Percentiles rank a stretch among this genome's conserved stretches.
Conservation (phyloP, 129 eudicot species). For the Flaveria brownii region DNA sequence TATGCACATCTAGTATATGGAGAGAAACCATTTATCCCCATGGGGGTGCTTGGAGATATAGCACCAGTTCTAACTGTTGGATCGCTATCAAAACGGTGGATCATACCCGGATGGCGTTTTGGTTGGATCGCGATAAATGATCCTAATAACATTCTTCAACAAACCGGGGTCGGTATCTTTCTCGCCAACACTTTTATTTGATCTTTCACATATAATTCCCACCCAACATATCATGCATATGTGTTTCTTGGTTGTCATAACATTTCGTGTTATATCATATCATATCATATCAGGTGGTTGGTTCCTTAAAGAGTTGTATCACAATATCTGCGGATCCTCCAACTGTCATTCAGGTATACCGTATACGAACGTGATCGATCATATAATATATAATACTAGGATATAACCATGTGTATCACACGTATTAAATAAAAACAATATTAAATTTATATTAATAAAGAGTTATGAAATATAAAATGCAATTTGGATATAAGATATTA, state of each 20-base stretch:
- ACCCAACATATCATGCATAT: no score
- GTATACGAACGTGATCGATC: constrained; percentile 16
- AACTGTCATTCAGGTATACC: constrained; percentile 51
- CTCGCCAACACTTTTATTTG: background rate
- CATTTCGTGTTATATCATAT: background rate
- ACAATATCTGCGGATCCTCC: constrained; percentile 53
- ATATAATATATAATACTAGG: background rate
- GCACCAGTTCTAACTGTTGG: constrained; percentile 60
- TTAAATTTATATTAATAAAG: no score
- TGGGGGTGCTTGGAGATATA: constrained; percentile 52
- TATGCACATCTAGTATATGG: constrained; percentile 53
- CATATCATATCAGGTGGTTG: constrained; percentile 35
- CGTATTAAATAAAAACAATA: no score
- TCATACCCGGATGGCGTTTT: constrained; percentile 62
- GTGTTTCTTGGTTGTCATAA: background rate
- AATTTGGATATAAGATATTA: no score
- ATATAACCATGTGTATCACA: no score
- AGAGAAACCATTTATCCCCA: constrained; percentile 50
- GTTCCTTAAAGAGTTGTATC: constrained; percentile 43
- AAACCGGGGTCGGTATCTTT: constrained; percentile 41
- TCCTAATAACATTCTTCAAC: constrained; percentile 37
- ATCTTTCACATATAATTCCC: no score
- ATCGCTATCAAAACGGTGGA: constrained; percentile 57
- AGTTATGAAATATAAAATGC: no score
- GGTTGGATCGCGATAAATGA: constrained; percentile 58